These are phyloP conservation scores for Petrea volubilis DNA, from an alignment of 257 asterid genomes.

Conservation along the genomic window DNA sequence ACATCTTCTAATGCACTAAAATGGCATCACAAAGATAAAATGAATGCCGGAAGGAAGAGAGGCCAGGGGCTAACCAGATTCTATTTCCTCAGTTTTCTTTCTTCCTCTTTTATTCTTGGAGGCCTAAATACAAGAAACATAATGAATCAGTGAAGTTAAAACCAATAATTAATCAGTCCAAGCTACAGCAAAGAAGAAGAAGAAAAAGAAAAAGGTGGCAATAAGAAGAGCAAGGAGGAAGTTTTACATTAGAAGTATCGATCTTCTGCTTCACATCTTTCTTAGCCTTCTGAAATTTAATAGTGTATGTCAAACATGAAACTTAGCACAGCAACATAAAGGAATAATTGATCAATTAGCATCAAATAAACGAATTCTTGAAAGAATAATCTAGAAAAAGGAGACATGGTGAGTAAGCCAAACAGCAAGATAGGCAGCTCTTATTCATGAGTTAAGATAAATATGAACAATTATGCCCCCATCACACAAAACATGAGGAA, in stretches of 20 bases:
- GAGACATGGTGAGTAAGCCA: background rate
- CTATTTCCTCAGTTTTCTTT: slow-evolving; percentile 32
- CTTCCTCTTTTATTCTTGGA: slow-evolving; percentile 28
- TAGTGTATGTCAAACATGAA: slow-evolving; percentile 11
- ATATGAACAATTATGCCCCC: background rate
- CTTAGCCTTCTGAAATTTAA: slow-evolving; percentile 34
- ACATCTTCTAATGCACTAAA: slow-evolving; percentile 5
- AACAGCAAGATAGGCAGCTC: background rate
- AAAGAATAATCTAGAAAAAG: background rate
- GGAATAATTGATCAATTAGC: slow-evolving; percentile 3
- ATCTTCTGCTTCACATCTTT: slow-evolving; percentile 30
- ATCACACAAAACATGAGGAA: slow-evolving; percentile 6
- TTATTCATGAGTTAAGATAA: background rate
- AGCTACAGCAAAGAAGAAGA: slow-evolving; percentile 1
- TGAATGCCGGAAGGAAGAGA: background rate
- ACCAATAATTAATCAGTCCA: background rate
- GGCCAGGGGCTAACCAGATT: slow-evolving; percentile 34
- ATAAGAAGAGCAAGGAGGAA: background rate
- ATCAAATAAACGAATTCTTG: background rate
- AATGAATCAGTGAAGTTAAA: background rate
- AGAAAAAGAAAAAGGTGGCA: background rate
- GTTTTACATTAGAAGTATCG: slow-evolving; percentile 31
- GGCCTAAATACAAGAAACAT: slow-evolving; percentile 25
- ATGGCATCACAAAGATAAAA: slow-evolving; percentile 5
- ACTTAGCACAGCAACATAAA: slow-evolving; percentile 1